Conservation (phyloP, 2,329 filamentous ascomycete genomes). For the Boeremia lycopersici region DNA sequence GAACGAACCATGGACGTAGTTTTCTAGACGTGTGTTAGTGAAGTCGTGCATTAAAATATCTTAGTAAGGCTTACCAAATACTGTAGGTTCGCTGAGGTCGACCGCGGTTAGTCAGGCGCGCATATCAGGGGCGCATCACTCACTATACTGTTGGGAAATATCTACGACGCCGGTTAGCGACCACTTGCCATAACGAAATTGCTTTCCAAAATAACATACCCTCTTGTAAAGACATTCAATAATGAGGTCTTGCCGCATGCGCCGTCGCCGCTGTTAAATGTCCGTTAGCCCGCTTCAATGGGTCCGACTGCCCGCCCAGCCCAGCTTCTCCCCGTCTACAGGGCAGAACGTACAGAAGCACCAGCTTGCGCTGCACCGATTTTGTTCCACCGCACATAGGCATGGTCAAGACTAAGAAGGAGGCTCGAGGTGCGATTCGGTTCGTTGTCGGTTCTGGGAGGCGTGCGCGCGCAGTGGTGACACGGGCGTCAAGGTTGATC, state of each 20-base stretch:
- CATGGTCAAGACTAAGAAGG: slow-evolving; percentile 42
- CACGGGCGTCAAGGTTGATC: slow-evolving; percentile 21
- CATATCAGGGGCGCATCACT: slow-evolving; percentile 42
- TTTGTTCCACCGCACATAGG: slow-evolving; percentile 61
- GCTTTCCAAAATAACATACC: slow-evolving; percentile 61
- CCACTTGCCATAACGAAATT: not conserved
- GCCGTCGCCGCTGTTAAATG: slow-evolving; percentile 76
- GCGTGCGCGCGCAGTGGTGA: slow-evolving; percentile 33
- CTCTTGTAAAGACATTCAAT: slow-evolving; percentile 97
- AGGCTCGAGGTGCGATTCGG: slow-evolving; percentile 29
- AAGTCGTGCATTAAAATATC: not conserved
- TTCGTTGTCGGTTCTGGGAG: slow-evolving; percentile 29
- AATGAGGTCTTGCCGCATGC: slow-evolving; percentile 96
- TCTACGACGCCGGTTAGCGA: slow-evolving; percentile 52
- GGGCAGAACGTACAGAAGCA: slow-evolving; percentile 72
- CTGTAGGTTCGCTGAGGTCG: slow-evolving; percentile 77
- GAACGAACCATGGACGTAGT: slow-evolving; percentile 89
- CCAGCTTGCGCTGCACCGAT: slow-evolving; percentile 94
- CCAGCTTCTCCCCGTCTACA: not conserved
- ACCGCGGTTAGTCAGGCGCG: slow-evolving; percentile 25
- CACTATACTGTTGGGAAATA: slow-evolving; percentile 98
- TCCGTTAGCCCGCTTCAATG: slow-evolving; percentile 32
- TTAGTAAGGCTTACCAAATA: slow-evolving; percentile 67
- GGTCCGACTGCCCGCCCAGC: slow-evolving; percentile 15
- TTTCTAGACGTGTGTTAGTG: slow-evolving; percentile 63